Base-by-base conservation (phyloP, 148 eudicot genomes). In the Chenopodium suecicum region DNA sequence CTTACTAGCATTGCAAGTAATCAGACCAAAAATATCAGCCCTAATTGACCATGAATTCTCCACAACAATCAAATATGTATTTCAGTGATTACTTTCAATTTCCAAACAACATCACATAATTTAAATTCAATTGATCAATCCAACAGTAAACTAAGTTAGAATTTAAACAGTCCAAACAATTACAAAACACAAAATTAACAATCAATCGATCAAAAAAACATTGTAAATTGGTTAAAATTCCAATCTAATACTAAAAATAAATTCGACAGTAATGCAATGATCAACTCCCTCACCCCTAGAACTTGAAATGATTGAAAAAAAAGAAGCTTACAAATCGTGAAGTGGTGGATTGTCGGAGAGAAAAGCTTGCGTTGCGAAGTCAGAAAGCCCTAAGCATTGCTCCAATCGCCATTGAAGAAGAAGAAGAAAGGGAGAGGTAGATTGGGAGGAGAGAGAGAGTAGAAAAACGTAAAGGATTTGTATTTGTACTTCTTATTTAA, bases 281-380 rank as follows among this genome's bases (percentile, higher is more conserved):
- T n/a, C n/a, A 58, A 14, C 6, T n/a, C 37, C 37, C 37, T 34
- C 37, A 5, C 5, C 37, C 7, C 9, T 56, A 56, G 31, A 73
- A 27, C 29, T 60, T 4, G n/a, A 64, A 7, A 19, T 4, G 4
- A 9, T 17, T 25, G 78, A 56, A 9, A 48, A 71, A 4, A 4
- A 6, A 68, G 70, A 52, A 60, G 80, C 86, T 84, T 87, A 92
- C 95, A 34, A 83, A 86, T 84, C 95, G 86, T 44, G 74, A 71
- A 60, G 74, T 31, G 25, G 81, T 60, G 56, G 82, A 2, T 23
- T 62, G 25, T 2, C 74, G 86, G 75, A 81, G 82, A 79, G 83
- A 73, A 60, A 81, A 87, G 34, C 56, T 10, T 64, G 85, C 54
- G 19, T 85, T 83, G 75, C 81, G 90, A 47, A 78, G 64, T 58